Base-by-base conservation (phyloP, 2,329 filamentous ascomycete genomes). In the Hymenoscyphus scutula region DNA sequence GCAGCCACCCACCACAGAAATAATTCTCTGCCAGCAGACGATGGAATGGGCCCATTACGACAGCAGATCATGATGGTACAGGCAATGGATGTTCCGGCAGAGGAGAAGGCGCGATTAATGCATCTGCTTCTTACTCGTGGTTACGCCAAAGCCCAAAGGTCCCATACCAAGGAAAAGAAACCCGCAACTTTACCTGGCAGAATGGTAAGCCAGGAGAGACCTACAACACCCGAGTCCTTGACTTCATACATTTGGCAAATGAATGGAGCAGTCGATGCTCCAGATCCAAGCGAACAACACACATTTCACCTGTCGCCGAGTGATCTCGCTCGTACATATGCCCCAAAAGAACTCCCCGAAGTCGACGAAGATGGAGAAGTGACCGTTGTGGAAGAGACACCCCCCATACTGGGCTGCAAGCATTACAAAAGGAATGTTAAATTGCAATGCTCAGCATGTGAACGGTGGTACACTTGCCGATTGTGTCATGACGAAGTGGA, bases 391-490 rank as follows among this genome's bases (percentile, higher is more conserved):
- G 63, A 68, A 45, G 69, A 72, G 19, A 57, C 62, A 13, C 56
- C 53, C 45, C 79, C 77, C 2, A 78, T 81, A 32, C 77, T 97
- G 5, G 95, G 95, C 0, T 99, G 95, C 75, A 82, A 89, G 70
- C 95, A 99, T 77, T 99, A 99, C 76, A 91, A 91, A 73, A 87
- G 95, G 67, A 98, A 98, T 70, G 92, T 99, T 70, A 98, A 98
- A 76, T 80, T 98, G 37, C 93, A 99, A 77, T 99, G 95, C 76
- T 91, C 86, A 68, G 89, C 90, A 29, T 99, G 95, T 77, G 85
- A 89, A 70, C 88, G 85, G 71, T 99, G 95, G 95, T 96, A 97
- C 73, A 91, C 94, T 0, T 99, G 95, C 74, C 89, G 95, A 19
- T 89, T 98, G 73, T 99, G 95, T 73, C 95, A 99, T 73, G 92